Base-by-base conservation (phyloP, 2,329 filamentous ascomycete genomes). In the Paramyrothecium roridum region DNA sequence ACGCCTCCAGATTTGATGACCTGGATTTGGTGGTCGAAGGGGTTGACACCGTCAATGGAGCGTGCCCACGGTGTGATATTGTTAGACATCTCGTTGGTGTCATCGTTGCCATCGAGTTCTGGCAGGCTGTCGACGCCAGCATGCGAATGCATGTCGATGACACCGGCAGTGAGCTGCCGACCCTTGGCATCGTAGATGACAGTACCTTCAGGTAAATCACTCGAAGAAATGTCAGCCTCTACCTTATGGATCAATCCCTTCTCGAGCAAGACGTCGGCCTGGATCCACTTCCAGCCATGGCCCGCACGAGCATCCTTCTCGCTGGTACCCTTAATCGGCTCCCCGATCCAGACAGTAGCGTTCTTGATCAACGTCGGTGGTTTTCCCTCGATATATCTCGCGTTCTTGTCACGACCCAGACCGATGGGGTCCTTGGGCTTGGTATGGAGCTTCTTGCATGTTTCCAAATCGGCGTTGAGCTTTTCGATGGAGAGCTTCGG, bases 1-100 rank as follows among this genome's bases (percentile, higher is more conserved):
- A 90, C 86, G n/a, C 87, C 87, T 8, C 87, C 87, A 1, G 85
- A 88, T 63, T 88, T 89, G 74, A 90, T 89, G 59, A 86, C 82
- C 59, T 86, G 79, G 12, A 89, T 80, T 61, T 88, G 86, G 16
- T 78, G 80, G 63, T 89, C 87, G 13, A 83, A 73, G 0, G 85
- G 82, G 61, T 87, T 79, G 37, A 90, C 71, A 3, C 79, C 83
- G 63, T 90, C 87, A 47, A 89, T 83, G 10, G 85, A 83, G 20
- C 86, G 82, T 7, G 87, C 85, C 64, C 83, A 90, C 0, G 87
- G 87, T 0, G 87, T 89, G 54, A 87, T 83, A 62, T 88, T 83
- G 34, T 73, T 73, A 2, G 82, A 84, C 61, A 85, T 70, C 68
- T 90, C 87, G 61, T 90, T 90, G 53, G 72, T 76, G 59, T 90